Conservation (phyloP, 2,329 filamentous ascomycete genomes). For the Cryphonectria nitschkei region DNA sequence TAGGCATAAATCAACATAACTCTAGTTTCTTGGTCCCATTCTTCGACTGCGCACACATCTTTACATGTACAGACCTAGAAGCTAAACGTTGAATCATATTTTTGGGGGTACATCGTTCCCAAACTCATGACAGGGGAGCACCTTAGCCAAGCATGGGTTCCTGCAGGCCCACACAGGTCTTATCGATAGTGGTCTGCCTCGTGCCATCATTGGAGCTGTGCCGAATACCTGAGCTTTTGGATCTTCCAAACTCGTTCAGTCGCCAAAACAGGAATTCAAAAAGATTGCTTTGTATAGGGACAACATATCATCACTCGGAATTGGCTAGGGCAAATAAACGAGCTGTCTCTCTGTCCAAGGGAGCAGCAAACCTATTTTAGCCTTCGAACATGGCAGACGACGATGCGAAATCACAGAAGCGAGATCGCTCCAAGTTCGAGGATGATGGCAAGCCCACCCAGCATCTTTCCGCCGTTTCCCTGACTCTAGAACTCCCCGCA, state of each 20-base stretch:
- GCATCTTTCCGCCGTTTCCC: background rate
- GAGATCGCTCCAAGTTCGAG: slow-evolving; percentile 61
- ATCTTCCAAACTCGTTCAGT: background rate
- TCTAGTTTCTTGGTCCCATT: background rate
- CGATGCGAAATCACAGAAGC: slow-evolving; percentile 50
- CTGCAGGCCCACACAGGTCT: slow-evolving; percentile 1
- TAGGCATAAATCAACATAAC: background rate
- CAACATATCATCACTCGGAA: background rate
- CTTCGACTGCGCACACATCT: slow-evolving; percentile 7
- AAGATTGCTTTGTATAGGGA: background rate
- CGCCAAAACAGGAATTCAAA: background rate
- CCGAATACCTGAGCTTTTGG: background rate
- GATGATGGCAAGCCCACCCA: slow-evolving; percentile 41
- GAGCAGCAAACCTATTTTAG: background rate
- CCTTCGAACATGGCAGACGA: slow-evolving; percentile 39
- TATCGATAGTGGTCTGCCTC: slow-evolving; percentile 11
- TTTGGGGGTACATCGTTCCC: background rate
- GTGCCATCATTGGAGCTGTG: background rate
- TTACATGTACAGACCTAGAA: slow-evolving; percentile 4
- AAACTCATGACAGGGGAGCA: background rate
- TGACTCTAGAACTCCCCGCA: background rate
- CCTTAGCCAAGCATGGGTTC: background rate
- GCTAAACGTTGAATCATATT: background rate
- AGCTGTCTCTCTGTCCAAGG: no score
- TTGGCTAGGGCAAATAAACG: background rate